phyloP scores from a whole-genome alignment of 768 basidiomycete genomes.

The Lactarius quietus region DNA sequence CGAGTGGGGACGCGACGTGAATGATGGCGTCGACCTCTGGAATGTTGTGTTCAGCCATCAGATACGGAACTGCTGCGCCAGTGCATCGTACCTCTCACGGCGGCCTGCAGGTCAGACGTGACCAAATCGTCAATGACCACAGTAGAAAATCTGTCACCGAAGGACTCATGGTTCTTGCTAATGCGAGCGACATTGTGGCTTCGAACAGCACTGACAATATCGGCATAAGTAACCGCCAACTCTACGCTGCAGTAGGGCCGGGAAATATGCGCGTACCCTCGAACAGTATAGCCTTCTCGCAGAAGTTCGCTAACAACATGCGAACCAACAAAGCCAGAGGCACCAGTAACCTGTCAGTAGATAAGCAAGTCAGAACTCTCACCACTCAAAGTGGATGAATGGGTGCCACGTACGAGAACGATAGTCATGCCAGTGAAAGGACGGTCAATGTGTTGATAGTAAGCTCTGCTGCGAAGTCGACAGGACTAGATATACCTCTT shows the following conservation, averaged over 20 bases:
- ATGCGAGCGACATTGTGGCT: slow-evolving; percentile 18
- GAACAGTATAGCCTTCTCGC: slow-evolving; percentile 46
- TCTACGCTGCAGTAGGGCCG: too few relatives aligned
- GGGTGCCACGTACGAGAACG: slow-evolving; percentile 7
- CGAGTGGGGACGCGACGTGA: slow-evolving; percentile 23
- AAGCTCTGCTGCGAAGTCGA: not conserved
- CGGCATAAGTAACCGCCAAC: not conserved
- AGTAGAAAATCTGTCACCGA: slow-evolving; percentile 24
- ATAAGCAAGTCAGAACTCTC: not conserved
- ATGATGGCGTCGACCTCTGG: slow-evolving; percentile 22
- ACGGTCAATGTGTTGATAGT: not conserved
- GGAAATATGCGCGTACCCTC: slow-evolving; percentile 34
- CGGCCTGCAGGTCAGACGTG: slow-evolving; percentile 25
- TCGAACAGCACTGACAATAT: slow-evolving; percentile 25
- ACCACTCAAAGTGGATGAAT: not conserved
- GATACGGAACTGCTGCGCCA: not conserved
- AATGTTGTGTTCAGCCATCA: not conserved
- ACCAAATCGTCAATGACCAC: slow-evolving; percentile 27
- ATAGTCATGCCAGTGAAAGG: not conserved
- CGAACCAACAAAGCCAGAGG: slow-evolving; percentile 37
- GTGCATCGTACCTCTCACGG: slow-evolving; percentile 25
- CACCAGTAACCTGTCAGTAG: slow-evolving; percentile 40
- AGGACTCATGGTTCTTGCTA: slow-evolving; percentile 16
- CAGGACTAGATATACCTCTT: not conserved
- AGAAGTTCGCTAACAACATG: slow-evolving; percentile 36